Conservation (phyloP, 2,329 filamentous ascomycete genomes). For the Bipolaris sorokiniana region DNA sequence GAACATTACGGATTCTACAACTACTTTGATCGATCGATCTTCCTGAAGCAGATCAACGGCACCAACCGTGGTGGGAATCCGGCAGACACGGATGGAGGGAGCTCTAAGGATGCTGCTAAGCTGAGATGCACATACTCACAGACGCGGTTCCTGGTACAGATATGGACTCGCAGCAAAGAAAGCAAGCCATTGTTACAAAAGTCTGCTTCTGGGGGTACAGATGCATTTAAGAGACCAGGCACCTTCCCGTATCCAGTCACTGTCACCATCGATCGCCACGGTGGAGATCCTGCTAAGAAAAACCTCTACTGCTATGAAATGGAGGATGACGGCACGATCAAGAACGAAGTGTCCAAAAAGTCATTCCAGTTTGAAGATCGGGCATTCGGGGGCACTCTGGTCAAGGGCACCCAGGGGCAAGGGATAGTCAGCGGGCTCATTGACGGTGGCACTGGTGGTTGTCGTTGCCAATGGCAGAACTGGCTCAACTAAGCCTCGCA, state of each 20-base stretch:
- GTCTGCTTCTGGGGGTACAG: constrained; percentile 41
- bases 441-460: constrained; percentile 66
- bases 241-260: constrained; percentile 68
- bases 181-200: constrained; percentile 45
- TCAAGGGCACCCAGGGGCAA: constrained; percentile 59
- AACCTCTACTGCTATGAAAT: constrained; percentile 67
- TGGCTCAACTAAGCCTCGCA: constrained; percentile 45
- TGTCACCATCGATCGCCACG: constrained; percentile 66
- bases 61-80: constrained; percentile 48
- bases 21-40: constrained; percentile 88
- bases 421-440: constrained; percentile 53
- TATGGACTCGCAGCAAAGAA: constrained; percentile 62
- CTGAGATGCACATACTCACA: constrained; percentile 65
- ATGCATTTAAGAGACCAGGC: constrained; percentile 59
- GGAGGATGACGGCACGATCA: constrained; percentile 55
- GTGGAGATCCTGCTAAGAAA: constrained; percentile 60
- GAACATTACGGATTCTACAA: constrained; percentile 96
- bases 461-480: constrained; percentile 66
- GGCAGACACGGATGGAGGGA: constrained; percentile 59
- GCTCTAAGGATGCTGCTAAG: constrained; percentile 53
- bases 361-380: constrained; percentile 61
- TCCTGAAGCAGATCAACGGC: constrained; percentile 69
- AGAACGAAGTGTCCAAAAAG: constrained; percentile 45
- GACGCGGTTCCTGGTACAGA: constrained; percentile 66
- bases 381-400: constrained; percentile 56